Percentiles rank a stretch among this genome's conserved stretches.
phyloP scores from a whole-genome alignment of 2,329 filamentous ascomycete species.

The Ambrosiella beaveri region DNA sequence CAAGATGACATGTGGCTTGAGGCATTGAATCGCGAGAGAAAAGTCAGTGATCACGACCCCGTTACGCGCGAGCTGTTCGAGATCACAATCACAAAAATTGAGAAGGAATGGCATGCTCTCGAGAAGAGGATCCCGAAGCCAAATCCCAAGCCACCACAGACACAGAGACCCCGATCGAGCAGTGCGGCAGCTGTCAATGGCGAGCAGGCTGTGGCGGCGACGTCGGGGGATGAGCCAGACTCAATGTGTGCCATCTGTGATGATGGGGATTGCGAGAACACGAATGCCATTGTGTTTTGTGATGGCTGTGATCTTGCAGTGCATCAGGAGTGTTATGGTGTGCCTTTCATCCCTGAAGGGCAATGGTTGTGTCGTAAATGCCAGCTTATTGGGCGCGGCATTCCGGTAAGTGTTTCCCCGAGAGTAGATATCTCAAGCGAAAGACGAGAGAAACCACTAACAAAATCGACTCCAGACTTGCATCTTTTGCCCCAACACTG shows the following conservation, averaged over 20 bases:
- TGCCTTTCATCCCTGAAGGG: constrained; percentile 95
- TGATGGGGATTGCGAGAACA: constrained; percentile 98
- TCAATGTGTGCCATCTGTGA: constrained; percentile 96
- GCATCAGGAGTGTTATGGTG: constrained; percentile 96
- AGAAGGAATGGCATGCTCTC: constrained; percentile 93
- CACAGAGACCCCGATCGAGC: constrained; percentile 78
- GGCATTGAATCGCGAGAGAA: constrained; percentile 61
- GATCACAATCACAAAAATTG: constrained; percentile 95
- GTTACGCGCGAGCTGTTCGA: constrained; percentile 93
- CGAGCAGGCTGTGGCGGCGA: constrained; percentile 46
- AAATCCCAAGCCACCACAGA: constrained; percentile 90
- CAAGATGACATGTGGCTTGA: constrained; percentile 96
- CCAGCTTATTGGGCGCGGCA: constrained; percentile 80
- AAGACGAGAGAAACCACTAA: not conserved
- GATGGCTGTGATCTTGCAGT: constrained; percentile 95
- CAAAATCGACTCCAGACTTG: constrained; percentile 43
- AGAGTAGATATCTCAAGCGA: not conserved
- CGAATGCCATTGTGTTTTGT: constrained; percentile 97
- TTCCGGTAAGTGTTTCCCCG: constrained; percentile 42
- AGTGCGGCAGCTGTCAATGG: constrained; percentile 92
- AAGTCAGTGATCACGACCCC: constrained; percentile 53
- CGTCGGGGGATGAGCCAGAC: constrained; percentile 70
- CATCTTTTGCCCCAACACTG: constrained; percentile 95
- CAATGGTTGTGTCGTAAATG: constrained; percentile 98
- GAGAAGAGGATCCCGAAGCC: constrained; percentile 96